Base-by-base conservation (phyloP, 805 yeast genomes). In the Nakazawaea molendinolei region DNA sequence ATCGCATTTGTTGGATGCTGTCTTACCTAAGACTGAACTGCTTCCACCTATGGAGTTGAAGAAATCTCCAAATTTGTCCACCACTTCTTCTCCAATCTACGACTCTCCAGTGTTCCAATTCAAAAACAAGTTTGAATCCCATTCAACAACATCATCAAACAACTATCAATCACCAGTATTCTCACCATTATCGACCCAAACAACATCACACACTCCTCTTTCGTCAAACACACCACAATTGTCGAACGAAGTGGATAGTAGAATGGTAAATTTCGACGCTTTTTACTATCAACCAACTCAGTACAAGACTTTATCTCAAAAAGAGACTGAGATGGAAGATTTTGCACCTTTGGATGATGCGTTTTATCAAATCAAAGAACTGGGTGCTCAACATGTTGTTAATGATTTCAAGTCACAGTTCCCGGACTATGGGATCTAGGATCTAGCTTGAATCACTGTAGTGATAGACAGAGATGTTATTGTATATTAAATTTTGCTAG, bases 1-100 rank as follows among this genome's bases (percentile, higher is more conserved):
- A 43, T 58, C 64, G 1, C 56, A 49, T 36, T 43, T 55, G 9
- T 39, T 35, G 24, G 42, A 34, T 39, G 34, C 27, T 6, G 41
- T 33, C 10, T 16, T 22, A n/a, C 14, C 28, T 8, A 20, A 22
- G 3, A 39, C 36, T 13, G 37, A 33, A 28, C n/a, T n/a, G n/a
- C n/a, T n/a, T n/a, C 46, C 50, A 5, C 36, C 42, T 3, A 12
- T 40, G 8, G 27, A 43, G 15, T 33, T 46, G 13, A 37, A 40
- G n/a, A n/a, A n/a, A n/a, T n/a, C n/a, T n/a, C n/a, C n/a, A n/a
- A n/a, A n/a, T n/a, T n/a, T n/a, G n/a, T n/a, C n/a, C n/a, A n/a
- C n/a, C n/a, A n/a, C n/a, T n/a, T n/a, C n/a, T n/a, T n/a, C n/a
- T n/a, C n/a, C n/a, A n/a, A n/a, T n/a, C n/a, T n/a, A n/a, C n/a